These are phyloP conservation scores for Capsella rubella DNA, from an alignment of 441 rosid species.

Conservation along the genomic window DNA sequence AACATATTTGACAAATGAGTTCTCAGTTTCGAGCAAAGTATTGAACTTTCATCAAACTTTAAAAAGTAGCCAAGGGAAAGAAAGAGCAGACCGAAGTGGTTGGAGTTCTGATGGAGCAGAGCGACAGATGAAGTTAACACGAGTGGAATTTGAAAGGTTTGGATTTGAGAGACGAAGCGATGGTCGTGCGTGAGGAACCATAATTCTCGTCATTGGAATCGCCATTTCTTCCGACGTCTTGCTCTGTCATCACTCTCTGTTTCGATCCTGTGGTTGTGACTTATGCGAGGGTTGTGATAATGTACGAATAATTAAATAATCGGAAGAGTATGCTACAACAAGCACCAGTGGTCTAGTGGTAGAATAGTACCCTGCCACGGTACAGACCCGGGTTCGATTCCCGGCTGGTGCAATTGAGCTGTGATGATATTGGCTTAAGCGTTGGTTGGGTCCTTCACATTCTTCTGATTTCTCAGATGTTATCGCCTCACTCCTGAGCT, in stretches of 20 bases:
- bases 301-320: fast-evolving
- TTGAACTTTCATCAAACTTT: not conserved
- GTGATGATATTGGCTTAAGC: too few species aligned
- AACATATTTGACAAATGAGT: not conserved
- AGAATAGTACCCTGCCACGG: slow-evolving; percentile 99
- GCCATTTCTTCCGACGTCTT: slow-evolving; percentile 56
- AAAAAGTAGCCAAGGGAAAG: not conserved
- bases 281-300: not conserved
- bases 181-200: slow-evolving; percentile 43
- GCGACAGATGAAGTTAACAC: slow-evolving; percentile 42
- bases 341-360: slow-evolving; percentile 95
- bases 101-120: slow-evolving; percentile 53
- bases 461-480: too few species aligned
- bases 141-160: slow-evolving; percentile 11
- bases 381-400: slow-evolving; percentile 97
- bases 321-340: fast-evolving
- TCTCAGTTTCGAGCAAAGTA: slow-evolving; percentile 1
- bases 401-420: slow-evolving; percentile 51
- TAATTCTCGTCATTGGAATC: slow-evolving; percentile 55
- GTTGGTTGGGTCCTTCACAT: too few species aligned
- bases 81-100: slow-evolving; percentile 49
- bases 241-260: not conserved
- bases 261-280: slow-evolving; percentile 18
- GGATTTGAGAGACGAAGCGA: slow-evolving; percentile 31
- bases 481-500: too few species aligned